Base-by-base conservation (phyloP, 805 yeast genomes). In the Candida insectalens region DNA sequence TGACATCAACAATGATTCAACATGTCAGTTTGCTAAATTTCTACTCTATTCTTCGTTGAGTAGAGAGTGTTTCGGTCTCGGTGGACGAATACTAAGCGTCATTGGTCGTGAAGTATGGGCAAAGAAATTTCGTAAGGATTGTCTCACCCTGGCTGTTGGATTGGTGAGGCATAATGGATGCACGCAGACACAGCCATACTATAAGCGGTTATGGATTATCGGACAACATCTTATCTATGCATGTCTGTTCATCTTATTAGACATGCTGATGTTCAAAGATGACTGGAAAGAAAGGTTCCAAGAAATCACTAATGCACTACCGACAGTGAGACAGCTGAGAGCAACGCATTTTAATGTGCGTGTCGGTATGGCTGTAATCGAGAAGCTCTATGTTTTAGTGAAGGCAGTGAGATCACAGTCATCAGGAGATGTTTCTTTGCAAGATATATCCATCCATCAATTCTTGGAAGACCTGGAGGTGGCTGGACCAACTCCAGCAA, bases 361-460 rank as follows among this genome's bases (percentile, higher is more conserved):
- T 25, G 43, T 49, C 15, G 54, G 54, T 4, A 37, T 46, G 17
- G 51, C 52, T 6, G 50, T 49, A 4, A 43, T 47, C 21, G 52
- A 49, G 33, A 49, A 46, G 29, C 36, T 49, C 6, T 37, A 42
- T 30, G 39, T 40, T 21, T 33, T 49, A 22, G 51, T 46, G 3
- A 42, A 47, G 1, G 30, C 39, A 5, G 45, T 47, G 12, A 33
- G 47, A 12, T 8, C 19, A n/a, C 19, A 28, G n/a, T 10, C 16
- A 9, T 15, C 20, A 14, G 40, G 40, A 3, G 27, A 36, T 3
- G 42, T 39, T 9, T 31, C 41, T 2, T 20, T 45, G 13, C 47
- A 46, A 33, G 42, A 42, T 6, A 40, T 49, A 3, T 41, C 45
- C 6, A 27, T 41, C 19, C 27, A 32, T 18, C 28, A 30, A 19